Evolutionary conservation across 2,329 filamentous ascomycete genomes (phyloP).

Genomic region (Fusarium mundagurra): DNA sequence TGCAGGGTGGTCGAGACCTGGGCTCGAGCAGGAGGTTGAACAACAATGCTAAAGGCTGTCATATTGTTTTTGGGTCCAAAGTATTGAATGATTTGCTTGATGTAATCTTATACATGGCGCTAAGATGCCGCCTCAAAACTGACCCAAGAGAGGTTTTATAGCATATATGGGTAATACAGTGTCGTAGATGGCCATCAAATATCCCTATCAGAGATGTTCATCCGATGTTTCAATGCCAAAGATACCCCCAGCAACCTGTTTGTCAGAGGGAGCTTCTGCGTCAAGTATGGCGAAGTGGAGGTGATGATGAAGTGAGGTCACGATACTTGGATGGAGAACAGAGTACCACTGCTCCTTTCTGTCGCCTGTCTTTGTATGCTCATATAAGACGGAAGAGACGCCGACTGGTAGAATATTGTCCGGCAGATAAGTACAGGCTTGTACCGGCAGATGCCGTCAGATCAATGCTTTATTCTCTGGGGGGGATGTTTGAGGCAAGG

Average conservation of each 20-base stretch:
- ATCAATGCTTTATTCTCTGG: background rate
- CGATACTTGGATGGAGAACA: background rate
- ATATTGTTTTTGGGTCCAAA: conserved; percentile 1
- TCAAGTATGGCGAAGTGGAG: background rate
- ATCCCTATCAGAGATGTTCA: background rate
- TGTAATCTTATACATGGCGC: background rate
- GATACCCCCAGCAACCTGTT: background rate
- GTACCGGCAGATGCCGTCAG: background rate
- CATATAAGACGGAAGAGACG: background rate
- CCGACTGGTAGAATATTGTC: background rate
- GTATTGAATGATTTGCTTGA: background rate
- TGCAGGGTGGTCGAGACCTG: conserved; percentile 29
- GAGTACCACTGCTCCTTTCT: background rate
- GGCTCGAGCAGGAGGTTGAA: conserved; percentile 40
- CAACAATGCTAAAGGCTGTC: conserved; percentile 29
- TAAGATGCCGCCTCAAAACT: conserved; percentile 6
- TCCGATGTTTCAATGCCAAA: background rate
- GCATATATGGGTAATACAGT: conserved; percentile 14
- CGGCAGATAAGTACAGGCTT: background rate
- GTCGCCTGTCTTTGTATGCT: background rate
- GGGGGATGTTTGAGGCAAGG: background rate
- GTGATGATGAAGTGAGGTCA: background rate
- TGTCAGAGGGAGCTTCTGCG: background rate
- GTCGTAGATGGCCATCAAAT: background rate
- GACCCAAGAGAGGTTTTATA: background rate